phyloP scores from a whole-genome alignment of 108 stramenopile species.

The Conticribra weissflogii region DNA sequence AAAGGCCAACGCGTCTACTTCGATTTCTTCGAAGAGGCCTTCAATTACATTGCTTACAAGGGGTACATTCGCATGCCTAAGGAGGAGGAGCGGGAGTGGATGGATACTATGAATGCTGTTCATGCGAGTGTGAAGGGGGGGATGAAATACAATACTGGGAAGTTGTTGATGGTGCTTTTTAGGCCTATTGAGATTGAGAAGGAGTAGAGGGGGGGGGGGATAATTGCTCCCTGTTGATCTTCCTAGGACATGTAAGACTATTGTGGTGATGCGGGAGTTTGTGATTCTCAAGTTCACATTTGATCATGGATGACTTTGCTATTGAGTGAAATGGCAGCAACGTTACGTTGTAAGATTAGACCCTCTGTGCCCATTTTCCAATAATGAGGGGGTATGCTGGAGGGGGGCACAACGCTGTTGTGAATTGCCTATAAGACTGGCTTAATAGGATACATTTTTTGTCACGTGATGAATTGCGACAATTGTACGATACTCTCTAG shows the following conservation, averaged over 20 bases:
- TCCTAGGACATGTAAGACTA: neutral
- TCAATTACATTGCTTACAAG: constrained; percentile 92
- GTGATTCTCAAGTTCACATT: no score
- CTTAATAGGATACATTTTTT: no score
- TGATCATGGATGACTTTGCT: no score
- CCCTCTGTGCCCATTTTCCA: no score
- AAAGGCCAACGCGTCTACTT: constrained; percentile 75
- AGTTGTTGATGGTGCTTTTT: constrained; percentile 85
- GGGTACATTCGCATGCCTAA: constrained; percentile 86
- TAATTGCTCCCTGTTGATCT: neutral
- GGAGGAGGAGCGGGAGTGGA: constrained; percentile 86
- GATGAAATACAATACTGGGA: constrained; percentile 91
- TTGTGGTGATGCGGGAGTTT: neutral
- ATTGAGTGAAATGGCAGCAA: no score
- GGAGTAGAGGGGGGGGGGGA: neutral
- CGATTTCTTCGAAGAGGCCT: constrained; percentile 71
- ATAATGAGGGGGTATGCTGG: no score
- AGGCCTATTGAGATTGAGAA: constrained; percentile 53
- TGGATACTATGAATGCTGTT: constrained; percentile 64
- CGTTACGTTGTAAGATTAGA: no score
- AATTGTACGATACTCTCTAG: no score
- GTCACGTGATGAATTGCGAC: no score
- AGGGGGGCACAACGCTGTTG: no score
- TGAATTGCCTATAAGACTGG: no score
- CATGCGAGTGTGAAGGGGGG: constrained; percentile 62